Evolutionary conservation across 768 basidiomycete genomes (phyloP).

Genomic region (Pulveroboletus sp.): DNA sequence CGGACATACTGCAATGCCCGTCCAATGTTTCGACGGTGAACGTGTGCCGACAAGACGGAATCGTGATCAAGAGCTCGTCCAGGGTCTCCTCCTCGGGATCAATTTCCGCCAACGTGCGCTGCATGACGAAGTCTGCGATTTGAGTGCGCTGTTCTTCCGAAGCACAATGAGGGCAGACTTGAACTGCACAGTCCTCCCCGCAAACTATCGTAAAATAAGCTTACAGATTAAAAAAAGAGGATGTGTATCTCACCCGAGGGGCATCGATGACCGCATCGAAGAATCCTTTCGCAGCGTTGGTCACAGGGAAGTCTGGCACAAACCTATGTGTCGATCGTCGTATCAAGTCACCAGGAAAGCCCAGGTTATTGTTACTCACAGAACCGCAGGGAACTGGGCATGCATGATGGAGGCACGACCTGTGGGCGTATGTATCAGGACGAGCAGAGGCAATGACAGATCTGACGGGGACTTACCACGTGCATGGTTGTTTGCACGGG

Average conservation of each 20-base stretch:
- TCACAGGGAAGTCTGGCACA: conserved; percentile 68
- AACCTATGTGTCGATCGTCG: conserved; percentile 36
- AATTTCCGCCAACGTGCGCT: conserved; percentile 48
- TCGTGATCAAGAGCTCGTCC: conserved; percentile 55
- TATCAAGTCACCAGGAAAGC: not conserved
- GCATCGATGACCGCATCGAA: conserved; percentile 61
- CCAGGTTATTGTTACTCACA: conserved; percentile 36
- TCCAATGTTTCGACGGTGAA: conserved; percentile 74
- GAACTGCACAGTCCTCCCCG: conserved; percentile 56
- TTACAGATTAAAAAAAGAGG: no score
- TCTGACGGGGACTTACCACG: conserved; percentile 41
- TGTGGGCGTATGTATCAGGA: conserved; percentile 18
- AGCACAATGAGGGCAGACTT: conserved; percentile 53
- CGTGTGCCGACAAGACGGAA: conserved; percentile 56
- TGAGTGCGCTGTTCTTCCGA: conserved; percentile 33
- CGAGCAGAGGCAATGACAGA: not conserved
- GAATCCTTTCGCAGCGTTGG: conserved; percentile 40
- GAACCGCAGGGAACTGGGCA: conserved; percentile 69
- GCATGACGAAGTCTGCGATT: conserved; percentile 60
- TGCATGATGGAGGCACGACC: conserved; percentile 49
- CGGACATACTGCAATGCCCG: conserved; percentile 47
- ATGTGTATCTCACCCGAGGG: conserved; percentile 49
- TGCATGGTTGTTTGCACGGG: conserved; percentile 60
- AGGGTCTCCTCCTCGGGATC: conserved; percentile 35
- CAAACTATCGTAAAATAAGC: conserved; percentile 44